phyloP scores from a whole-genome alignment of 2,329 filamentous ascomycete genomes.

The Trichoderma simmonsii region DNA sequence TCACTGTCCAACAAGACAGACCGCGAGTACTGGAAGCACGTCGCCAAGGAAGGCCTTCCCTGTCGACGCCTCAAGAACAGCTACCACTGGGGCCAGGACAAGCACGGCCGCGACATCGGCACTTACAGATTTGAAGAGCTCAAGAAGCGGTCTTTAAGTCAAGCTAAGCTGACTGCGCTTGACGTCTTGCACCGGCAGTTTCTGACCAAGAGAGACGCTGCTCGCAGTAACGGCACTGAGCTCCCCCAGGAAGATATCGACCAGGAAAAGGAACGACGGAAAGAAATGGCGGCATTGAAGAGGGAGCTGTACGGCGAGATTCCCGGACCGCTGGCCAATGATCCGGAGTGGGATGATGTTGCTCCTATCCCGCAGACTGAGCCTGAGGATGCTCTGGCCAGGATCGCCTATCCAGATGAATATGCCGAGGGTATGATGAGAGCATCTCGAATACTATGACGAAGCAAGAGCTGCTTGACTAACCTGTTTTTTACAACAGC shows the following conservation, averaged over 20 bases:
- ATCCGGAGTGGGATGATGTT: slow-evolving; percentile 81
- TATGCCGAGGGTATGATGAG: slow-evolving; percentile 70
- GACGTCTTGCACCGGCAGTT: slow-evolving; percentile 46
- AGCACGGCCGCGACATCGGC: slow-evolving; percentile 47
- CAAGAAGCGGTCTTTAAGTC: slow-evolving; percentile 40
- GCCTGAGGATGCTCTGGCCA: slow-evolving; percentile 79
- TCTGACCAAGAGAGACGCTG: slow-evolving; percentile 35
- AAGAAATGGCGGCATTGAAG: slow-evolving; percentile 50
- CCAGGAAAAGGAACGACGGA: slow-evolving; percentile 46
- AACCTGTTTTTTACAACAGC: slow-evolving; percentile 44
- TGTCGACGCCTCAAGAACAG: slow-evolving; percentile 41
- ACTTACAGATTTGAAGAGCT: slow-evolving; percentile 48
- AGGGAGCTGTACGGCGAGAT: slow-evolving; percentile 53
- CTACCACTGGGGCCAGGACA: slow-evolving; percentile 51
- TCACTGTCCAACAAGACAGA: slow-evolving; percentile 46
- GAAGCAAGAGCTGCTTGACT: not conserved
- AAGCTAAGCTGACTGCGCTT: slow-evolving; percentile 42
- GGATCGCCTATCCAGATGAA: slow-evolving; percentile 84
- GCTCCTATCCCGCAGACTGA: slow-evolving; percentile 80
- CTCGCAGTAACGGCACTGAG: slow-evolving; percentile 25
- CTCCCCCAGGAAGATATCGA: slow-evolving; percentile 41
- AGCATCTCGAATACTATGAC: not conserved
- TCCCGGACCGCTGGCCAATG: slow-evolving; percentile 48
- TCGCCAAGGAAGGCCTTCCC: slow-evolving; percentile 51
- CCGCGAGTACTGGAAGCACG: slow-evolving; percentile 56